Evolutionary conservation across 1,284 basidiomycete species (phyloP), one percentile per base, ranked within the genome.

Genomic region (Puccinia triticina): DNA sequence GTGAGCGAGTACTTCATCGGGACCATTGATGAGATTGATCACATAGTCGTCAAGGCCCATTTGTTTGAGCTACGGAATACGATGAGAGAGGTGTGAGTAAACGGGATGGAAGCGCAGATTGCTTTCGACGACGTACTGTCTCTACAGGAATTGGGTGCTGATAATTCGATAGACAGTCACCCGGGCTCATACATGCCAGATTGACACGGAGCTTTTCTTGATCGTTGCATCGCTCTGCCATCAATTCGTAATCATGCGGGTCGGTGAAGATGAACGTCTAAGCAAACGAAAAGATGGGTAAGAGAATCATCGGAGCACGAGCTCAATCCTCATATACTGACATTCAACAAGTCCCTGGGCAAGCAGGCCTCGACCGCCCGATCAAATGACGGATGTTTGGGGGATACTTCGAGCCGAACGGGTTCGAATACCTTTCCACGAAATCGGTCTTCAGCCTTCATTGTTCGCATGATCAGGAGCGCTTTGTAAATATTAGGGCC

Each of bases 221-320:
- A 37, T 82, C 81, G 55, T 82, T 82, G 53, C 73, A 77, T 29
- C 67, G 50, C 1, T 66, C 43, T 23, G 75, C 64, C 73, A 77
- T 66, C 46, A 82, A 29, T 26, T 82, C 81, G 53, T 82, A 82
- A 67, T 82, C 81, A 37, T 74, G 64, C 12, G 73, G 72, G 69
- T 82, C 59, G 59, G 73, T 77, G 55, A 74, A 82, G 23, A 82
- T 34, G 64, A 82, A 77, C 8, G 74, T 77, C 81, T 82, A n/a
- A 53, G 46, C 26, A 37, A 34, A n/a, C 0, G 11, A 26, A 53
- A 16, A 18, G 8, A 69, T 69, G 21, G 64, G 23, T 67, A 53
- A 50, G 21, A 40, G 8, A 8, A 14, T 43, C 29, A 26, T n/a
- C 16, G n/a, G n/a, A 29, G n/a, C 23, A 8, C 21, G 48, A 69